A percentile compares a stretch with the other conserved stretches of the same genome.
Evolutionary conservation across 352 stramenopile genomes (phyloP).

Genomic region (Globisporangium solare): DNA sequence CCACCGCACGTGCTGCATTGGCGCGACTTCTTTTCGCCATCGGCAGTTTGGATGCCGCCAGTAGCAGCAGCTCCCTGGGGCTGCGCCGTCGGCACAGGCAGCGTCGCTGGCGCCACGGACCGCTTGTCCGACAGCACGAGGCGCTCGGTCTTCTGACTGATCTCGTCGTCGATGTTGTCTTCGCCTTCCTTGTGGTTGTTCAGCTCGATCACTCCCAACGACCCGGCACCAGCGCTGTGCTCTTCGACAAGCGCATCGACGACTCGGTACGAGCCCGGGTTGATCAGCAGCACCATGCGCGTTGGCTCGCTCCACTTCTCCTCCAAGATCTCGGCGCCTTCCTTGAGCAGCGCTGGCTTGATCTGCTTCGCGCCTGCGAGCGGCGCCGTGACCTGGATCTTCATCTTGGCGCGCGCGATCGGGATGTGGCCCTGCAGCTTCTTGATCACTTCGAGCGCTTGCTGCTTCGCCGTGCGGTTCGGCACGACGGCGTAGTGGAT

Average conservation of each 20-base stretch:
- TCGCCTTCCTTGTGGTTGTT: slow-evolving; percentile 90
- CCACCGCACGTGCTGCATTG: slow-evolving; percentile 92
- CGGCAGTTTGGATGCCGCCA: slow-evolving; percentile 5
- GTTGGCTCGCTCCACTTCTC: slow-evolving; percentile 50
- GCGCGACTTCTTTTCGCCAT: slow-evolving; percentile 39
- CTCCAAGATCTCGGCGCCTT: slow-evolving; percentile 65
- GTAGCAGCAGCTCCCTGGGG: slow-evolving; percentile 3
- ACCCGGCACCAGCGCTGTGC: slow-evolving; percentile 39
- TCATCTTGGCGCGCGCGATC: slow-evolving; percentile 97
- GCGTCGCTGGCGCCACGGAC: slow-evolving; percentile 6
- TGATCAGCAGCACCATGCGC: slow-evolving; percentile 69
- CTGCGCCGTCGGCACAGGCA: slow-evolving; percentile 8
- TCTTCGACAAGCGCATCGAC: slow-evolving; percentile 69
- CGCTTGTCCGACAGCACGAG: slow-evolving; percentile 36
- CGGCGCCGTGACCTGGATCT: slow-evolving; percentile 81
- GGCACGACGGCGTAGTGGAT: slow-evolving; percentile 94
- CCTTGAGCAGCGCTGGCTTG: slow-evolving; percentile 52
- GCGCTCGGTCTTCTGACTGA: slow-evolving; percentile 82
- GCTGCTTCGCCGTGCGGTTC: slow-evolving; percentile 94
- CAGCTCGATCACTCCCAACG: slow-evolving; percentile 91
- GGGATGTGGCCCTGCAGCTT: slow-evolving; percentile 90
- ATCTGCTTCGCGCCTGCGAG: slow-evolving; percentile 41
- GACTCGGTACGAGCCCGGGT: slow-evolving; percentile 69
- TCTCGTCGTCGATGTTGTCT: slow-evolving; percentile 90
- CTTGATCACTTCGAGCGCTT: slow-evolving; percentile 96